These are phyloP conservation scores for Suillus ampliporus DNA, from an alignment of 768 basidiomycete genomes.

Conservation along the genomic window DNA sequence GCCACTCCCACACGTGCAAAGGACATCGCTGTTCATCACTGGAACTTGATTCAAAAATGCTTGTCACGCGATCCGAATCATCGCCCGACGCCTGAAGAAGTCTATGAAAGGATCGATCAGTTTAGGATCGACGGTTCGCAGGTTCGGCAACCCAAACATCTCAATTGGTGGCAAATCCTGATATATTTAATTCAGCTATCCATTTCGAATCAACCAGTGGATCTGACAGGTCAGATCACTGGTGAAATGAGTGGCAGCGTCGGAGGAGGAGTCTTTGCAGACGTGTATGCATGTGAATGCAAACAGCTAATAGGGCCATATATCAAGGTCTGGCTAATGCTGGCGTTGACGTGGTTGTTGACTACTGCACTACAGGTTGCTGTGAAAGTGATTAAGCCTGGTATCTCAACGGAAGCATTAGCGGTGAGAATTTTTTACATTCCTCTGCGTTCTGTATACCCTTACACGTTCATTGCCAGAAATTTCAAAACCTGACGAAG, in stretches of 20 bases:
- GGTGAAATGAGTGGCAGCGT: not conserved
- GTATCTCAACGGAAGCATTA: not conserved
- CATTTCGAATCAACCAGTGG: not conserved
- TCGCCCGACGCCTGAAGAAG: not conserved
- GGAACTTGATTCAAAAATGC: slow-evolving; percentile 1
- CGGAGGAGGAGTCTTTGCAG: not conserved
- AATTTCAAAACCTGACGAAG: slow-evolving; percentile 17
- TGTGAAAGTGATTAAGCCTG: not conserved
- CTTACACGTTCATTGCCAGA: slow-evolving; percentile 5
- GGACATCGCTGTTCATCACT: not conserved
- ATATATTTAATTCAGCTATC: not conserved
- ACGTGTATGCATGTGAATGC: not conserved
- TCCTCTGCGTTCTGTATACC: not conserved
- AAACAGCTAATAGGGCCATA: not conserved
- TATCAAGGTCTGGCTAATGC: not conserved
- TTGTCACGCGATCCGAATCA: not conserved
- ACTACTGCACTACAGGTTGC: not conserved
- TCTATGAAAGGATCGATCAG: not conserved
- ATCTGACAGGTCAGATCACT: slow-evolving; percentile 1
- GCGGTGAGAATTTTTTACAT: not conserved
- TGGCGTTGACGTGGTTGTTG: not conserved
- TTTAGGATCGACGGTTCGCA: not conserved
- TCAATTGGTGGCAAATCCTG: not conserved
- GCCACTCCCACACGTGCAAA: not conserved
- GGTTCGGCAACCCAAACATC: not conserved